A percentile compares a stretch with the other conserved stretches of the same genome.
Evolutionary conservation across 202 grass and related monocot genomes (phyloP).

Genomic region (Hordeum pubiflorum): DNA sequence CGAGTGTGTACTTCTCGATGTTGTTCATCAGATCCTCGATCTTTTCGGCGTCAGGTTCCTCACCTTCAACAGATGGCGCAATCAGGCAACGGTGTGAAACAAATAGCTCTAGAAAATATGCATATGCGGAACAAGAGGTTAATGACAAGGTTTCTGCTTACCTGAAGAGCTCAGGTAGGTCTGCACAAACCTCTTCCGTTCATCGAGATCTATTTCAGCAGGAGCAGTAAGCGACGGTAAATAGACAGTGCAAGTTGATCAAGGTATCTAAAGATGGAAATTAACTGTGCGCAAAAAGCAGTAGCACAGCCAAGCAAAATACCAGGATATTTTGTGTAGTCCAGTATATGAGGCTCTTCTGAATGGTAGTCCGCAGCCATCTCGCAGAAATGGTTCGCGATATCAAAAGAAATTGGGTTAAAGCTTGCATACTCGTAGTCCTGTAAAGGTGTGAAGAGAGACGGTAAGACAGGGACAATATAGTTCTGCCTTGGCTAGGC

Average conservation of each 20-base stretch:
- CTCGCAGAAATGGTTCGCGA: conserved; percentile 96
- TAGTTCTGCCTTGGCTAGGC: neutral
- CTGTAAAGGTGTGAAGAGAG: conserved; percentile 15
- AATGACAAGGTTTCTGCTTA: conserved; percentile 20
- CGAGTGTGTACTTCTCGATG: conserved; percentile 41
- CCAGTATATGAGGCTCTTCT: conserved; percentile 69
- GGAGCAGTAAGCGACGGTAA: neutral
- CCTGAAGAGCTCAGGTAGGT: conserved; percentile 58
- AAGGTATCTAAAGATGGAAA: neutral
- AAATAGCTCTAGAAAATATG: neutral
- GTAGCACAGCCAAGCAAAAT: neutral
- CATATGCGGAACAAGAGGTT: neutral
- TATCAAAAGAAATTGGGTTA: conserved; percentile 75
- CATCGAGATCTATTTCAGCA: conserved; percentile 43
- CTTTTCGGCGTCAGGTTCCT: conserved; percentile 36
- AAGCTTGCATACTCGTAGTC: conserved; percentile 96
- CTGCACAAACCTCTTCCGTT: conserved; percentile 61
- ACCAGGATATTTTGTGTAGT: conserved; percentile 87
- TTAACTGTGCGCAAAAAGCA: neutral
- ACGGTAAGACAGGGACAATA: neutral
- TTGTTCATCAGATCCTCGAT: conserved; percentile 35
- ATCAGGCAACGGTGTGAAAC: neutral
- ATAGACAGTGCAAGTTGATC: neutral
- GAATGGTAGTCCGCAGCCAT: conserved; percentile 94
- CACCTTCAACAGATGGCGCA: conserved; percentile 9